These are phyloP conservation scores for Babesia microti DNA, from an alignment of 169 alveolate genomes.

Conservation along the genomic window DNA sequence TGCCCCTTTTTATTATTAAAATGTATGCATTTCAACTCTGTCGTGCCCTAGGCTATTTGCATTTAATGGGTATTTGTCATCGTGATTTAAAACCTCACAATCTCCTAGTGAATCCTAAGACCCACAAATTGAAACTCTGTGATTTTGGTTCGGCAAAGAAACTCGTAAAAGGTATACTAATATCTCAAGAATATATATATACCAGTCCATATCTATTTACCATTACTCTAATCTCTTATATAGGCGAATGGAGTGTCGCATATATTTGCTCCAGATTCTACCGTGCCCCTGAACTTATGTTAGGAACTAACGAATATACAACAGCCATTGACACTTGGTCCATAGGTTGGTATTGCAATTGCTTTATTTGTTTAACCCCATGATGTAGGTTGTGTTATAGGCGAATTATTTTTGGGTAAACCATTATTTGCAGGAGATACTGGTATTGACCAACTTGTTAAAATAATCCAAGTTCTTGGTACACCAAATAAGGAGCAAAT, in stretches of 20 bases:
- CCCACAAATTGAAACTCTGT: constrained; percentile 84
- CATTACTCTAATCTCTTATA: no score
- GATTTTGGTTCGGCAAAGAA: constrained; percentile 97
- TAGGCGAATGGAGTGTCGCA: constrained; percentile 87
- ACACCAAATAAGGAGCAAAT: constrained; percentile 86
- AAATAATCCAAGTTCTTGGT: constrained; percentile 84
- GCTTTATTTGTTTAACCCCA: constrained; percentile 48
- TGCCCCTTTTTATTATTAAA: constrained; percentile 83
- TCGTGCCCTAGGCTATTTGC: constrained; percentile 90
- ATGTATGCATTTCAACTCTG: constrained; percentile 87
- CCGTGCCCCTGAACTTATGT: constrained; percentile 97
- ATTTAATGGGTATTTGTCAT: constrained; percentile 88
- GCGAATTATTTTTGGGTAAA: constrained; percentile 85
- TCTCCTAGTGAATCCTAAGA: constrained; percentile 83
- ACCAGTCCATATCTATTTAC: no score
- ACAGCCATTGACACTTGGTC: constrained; percentile 97
- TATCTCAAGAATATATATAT: no score
- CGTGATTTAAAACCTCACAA: constrained; percentile 99
- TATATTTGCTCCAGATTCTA: constrained; percentile 95
- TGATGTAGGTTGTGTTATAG: constrained; percentile 86
- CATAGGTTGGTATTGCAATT: constrained; percentile 70
- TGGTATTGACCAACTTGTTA: constrained; percentile 88
- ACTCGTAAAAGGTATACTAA: constrained; percentile 65
- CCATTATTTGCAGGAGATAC: constrained; percentile 95
- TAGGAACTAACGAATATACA: constrained; percentile 94